Evolutionary conservation across 257 asterid genomes (phyloP).

Genomic region (Eucommia ulmoides): DNA sequence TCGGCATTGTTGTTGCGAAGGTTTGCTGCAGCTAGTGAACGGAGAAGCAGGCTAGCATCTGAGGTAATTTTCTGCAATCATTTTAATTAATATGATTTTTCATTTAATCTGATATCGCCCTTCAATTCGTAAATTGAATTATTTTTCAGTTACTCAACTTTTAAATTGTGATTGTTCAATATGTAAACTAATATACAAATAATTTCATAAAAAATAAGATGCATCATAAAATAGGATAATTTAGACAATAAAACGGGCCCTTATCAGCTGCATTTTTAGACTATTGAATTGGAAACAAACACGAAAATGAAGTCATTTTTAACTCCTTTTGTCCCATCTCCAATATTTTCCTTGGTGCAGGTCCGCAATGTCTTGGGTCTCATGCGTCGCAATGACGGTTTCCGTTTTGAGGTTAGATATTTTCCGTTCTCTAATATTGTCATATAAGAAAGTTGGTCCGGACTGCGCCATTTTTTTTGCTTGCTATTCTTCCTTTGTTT

Average conservation of each 20-base stretch:
- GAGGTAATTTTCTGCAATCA: too few relatives aligned
- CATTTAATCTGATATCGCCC: too few relatives aligned
- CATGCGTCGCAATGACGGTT: constrained; percentile 89
- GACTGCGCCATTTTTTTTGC: too few relatives aligned
- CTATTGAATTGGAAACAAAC: not conserved
- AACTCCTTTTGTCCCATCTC: too few relatives aligned
- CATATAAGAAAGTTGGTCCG: too few relatives aligned
- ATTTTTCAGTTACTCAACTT: too few relatives aligned
- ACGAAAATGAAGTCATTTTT: not conserved
- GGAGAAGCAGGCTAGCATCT: constrained; percentile 66
- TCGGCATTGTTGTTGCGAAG: constrained; percentile 39
- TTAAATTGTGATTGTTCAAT: too few relatives aligned
- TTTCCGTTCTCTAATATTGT: too few relatives aligned
- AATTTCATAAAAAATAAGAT: not conserved
- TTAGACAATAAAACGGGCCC: not conserved
- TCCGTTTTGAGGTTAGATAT: constrained; percentile 80
- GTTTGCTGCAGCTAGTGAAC: constrained; percentile 56
- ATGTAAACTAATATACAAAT: not conserved
- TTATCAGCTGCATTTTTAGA: not conserved
- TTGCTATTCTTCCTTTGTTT: too few relatives aligned
- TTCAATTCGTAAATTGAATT: too few relatives aligned
- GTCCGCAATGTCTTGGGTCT: constrained; percentile 88
- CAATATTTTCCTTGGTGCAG: constrained; percentile 22
- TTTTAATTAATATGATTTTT: too few relatives aligned
- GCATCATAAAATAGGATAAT: too few relatives aligned